Base-by-base conservation (phyloP, 139 green algal species). In the Mesotaenium endlicherianum region DNA sequence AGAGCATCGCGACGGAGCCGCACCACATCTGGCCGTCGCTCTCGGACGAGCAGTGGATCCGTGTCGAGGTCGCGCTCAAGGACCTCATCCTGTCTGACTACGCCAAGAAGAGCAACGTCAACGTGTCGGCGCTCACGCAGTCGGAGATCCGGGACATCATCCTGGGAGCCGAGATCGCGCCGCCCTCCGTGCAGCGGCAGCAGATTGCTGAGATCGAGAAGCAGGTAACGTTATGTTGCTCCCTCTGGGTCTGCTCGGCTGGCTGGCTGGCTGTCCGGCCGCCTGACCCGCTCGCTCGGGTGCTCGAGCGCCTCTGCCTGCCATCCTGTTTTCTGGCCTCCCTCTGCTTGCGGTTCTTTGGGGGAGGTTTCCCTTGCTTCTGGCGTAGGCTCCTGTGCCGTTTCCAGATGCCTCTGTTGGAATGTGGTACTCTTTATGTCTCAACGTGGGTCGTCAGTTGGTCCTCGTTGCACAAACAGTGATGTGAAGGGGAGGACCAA, bases 201-300 rank as follows among this genome's bases (percentile, higher is more conserved):
- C 94, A 98, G 93, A 98, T 99, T 60, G 96, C 97, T 1, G 97
- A 99, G 85, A 98, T 99, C 70, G 97, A 99, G 92, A 98, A 98
- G 92, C 93, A 97, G 90, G n/a, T n/a, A n/a, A n/a, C n/a, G n/a
- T n/a, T n/a, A n/a, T n/a, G n/a, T n/a, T n/a, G n/a, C n/a, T n/a
- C n/a, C n/a, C n/a, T n/a, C n/a, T n/a, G n/a, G n/a, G n/a, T n/a
- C n/a, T 81, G 14, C 14, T 59, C 14, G 49, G 16, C 49, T 59
- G 49, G 49, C 49, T 16, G 14, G 49, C 49, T 30, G 49, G 14
- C 14, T 16, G 49, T 14, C 49, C 16, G 49, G 14, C 16, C 49
- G 14, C 16, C 14, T 16, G 16, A 30, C 49, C 16, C 14, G 14
- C 14, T 59, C 14, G 14, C 49, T 59, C 16, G 14, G 49, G 14